phyloP scores from a whole-genome alignment of 208 protist genomes.

The Leishmania amazonensis region DNA sequence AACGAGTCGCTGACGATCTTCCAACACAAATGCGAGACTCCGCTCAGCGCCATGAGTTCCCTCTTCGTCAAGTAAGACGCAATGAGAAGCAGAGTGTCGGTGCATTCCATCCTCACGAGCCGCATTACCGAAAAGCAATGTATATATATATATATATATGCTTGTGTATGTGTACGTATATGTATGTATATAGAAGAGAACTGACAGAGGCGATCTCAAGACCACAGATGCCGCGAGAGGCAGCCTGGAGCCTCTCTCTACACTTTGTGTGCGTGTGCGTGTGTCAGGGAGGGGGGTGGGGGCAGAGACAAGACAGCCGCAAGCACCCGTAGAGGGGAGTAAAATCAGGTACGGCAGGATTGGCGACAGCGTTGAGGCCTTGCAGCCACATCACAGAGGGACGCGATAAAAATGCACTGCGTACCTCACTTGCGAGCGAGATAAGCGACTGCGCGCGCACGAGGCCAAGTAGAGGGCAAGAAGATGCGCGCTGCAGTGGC shows the following conservation, averaged over 20 bases:
- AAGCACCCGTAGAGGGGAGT: not conserved
- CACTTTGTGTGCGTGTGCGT: not conserved
- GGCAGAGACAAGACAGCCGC: not conserved
- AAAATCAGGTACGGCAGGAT: not conserved
- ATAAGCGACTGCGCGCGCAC: not conserved
- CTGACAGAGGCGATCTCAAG: not conserved
- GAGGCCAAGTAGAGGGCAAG: not conserved
- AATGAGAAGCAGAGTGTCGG: conserved; percentile 49
- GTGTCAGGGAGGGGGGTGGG: not conserved
- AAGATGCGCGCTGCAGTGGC: not conserved
- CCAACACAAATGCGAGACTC: conserved; percentile 42
- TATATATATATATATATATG: not conserved
- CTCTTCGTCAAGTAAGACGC: conserved; percentile 50
- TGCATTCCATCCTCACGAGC: conserved; percentile 44
- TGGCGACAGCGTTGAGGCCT: not conserved
- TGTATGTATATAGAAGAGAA: not conserved
- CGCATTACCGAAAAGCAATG: too few relatives aligned
- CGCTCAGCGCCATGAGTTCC: conserved; percentile 49
- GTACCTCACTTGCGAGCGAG: not conserved
- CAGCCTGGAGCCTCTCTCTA: not conserved
- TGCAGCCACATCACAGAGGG: not conserved
- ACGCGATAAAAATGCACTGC: not conserved
- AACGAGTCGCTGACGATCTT: conserved; percentile 30
- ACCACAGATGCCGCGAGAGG: not conserved
- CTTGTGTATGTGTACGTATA: too few relatives aligned